Percentiles rank a stretch among this genome's conserved stretches.
These are phyloP conservation scores for Globisporangium mamillatum DNA, from an alignment of 352 stramenopile genomes.

Conservation along the genomic window DNA sequence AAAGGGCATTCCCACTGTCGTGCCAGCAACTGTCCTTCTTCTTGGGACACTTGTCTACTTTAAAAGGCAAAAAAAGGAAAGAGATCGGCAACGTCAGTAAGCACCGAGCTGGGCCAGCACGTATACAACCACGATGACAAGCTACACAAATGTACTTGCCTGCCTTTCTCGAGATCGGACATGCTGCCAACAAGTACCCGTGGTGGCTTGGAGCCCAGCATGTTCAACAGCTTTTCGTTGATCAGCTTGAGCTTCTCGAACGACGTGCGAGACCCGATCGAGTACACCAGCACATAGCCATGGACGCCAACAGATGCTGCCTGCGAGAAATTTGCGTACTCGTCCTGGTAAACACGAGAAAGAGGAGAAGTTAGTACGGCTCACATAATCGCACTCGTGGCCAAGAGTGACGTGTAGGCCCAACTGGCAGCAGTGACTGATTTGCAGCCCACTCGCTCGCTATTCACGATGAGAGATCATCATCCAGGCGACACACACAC, in stretches of 20 bases:
- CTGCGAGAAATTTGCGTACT: slow-evolving; percentile 95
- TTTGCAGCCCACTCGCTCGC: neutral
- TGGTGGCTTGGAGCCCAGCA: slow-evolving; percentile 90
- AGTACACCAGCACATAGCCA: slow-evolving; percentile 95
- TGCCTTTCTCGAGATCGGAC: slow-evolving; percentile 91
- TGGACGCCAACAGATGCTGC: slow-evolving; percentile 94
- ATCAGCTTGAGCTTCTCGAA: slow-evolving; percentile 95
- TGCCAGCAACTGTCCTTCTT: slow-evolving; percentile 88
- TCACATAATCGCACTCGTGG: too few species aligned
- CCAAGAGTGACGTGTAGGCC: neutral
- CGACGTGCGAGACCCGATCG: slow-evolving; percentile 89
- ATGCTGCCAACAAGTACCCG: slow-evolving; percentile 95
- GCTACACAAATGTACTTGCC: slow-evolving; percentile 42
- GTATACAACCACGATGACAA: neutral
- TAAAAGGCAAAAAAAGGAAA: neutral
- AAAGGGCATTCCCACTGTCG: slow-evolving; percentile 92
- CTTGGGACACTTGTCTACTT: slow-evolving; percentile 68
- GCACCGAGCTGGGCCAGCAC: neutral
- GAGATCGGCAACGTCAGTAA: slow-evolving; percentile 5
- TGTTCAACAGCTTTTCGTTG: slow-evolving; percentile 94
- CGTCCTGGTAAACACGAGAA: slow-evolving; percentile 61
- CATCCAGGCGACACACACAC: neutral
- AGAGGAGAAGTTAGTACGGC: neutral
- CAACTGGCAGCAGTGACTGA: neutral
- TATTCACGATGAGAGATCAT: neutral